Base-by-base conservation (phyloP, 257 asterid species). In the Solanum phureja region DNA sequence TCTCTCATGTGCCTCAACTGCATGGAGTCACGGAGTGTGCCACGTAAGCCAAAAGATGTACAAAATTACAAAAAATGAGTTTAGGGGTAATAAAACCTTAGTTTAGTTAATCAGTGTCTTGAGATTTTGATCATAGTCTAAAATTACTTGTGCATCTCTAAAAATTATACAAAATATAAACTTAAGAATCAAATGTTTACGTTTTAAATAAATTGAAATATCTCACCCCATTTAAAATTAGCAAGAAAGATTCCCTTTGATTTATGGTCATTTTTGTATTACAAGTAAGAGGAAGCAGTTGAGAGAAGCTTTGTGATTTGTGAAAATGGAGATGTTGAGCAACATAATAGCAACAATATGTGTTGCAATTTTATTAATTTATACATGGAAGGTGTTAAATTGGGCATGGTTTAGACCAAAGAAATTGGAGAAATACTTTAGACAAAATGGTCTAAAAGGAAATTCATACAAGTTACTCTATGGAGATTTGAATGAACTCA, bases 361-460 rank as follows among this genome's bases (percentile, higher is more conserved):
- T 31, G 72, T 44, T 66, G 85, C 79, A 85, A n/a, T 86, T 40
- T 3, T 87, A 6, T 68, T 85, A 23, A 27, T 87, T 0, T 44
- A 33, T 6, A 86, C 71, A 11, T 90, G 91, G 91, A 89, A 38
- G 83, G 4, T 90, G 18, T 68, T 91, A 87, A 87, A 89, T 14
- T 90, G 91, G 92, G 90, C 19, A 3, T 90, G 91, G 94, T 18
- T 93, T 37, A 82, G 75, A 84, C 94, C 94, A 8, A 86, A 87
- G 77, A 86, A 87, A 82, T 0, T 88, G 33, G 94, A 91, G 86
- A 88, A 87, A 46, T 66, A 74, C 75, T 90, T 93, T 18, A 89
- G 86, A 83, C 33, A 87, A 23, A 89, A 81, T 34, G 93, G 95
- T 33, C 88, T 92, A n/a, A 86, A 24, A 6, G 95, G 94, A 16